A percentile compares a stretch with the other conserved stretches of the same genome.
Evolutionary conservation across 1,139 yeast species (phyloP).

Genomic region (Zygoascus meyerae): DNA sequence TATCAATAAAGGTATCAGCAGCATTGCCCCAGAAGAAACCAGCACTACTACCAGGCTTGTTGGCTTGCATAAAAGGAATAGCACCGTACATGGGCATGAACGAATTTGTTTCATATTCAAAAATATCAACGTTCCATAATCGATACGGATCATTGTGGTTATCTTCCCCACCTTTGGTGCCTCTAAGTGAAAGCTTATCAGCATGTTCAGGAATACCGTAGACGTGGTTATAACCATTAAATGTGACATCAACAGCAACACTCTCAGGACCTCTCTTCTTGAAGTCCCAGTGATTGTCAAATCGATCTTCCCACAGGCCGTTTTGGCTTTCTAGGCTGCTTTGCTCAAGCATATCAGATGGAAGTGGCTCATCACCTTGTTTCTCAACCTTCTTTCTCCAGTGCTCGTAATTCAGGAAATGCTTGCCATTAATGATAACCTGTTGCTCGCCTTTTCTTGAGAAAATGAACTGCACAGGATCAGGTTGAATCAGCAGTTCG

Average conservation of each 20-base stretch:
- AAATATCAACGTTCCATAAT: conserved; percentile 85
- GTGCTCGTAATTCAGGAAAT: conserved; percentile 75
- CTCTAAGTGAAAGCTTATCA: conserved; percentile 64
- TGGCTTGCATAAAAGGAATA: conserved; percentile 79
- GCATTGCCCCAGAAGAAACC: conserved; percentile 90
- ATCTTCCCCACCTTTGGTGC: conserved; percentile 44
- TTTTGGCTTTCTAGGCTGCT: conserved; percentile 26
- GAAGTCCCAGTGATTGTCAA: conserved; percentile 51
- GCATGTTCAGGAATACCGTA: conserved; percentile 97
- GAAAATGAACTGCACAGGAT: conserved; percentile 52
- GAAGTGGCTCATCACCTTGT: conserved; percentile 15
- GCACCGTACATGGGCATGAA: conserved; percentile 92
- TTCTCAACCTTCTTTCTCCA: conserved; percentile 40
- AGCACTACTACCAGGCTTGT: conserved; percentile 50
- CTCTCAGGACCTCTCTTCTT: conserved; percentile 88
- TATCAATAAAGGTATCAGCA: conserved; percentile 88
- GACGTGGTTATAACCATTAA: conserved; percentile 54
- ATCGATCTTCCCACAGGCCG: conserved; percentile 34
- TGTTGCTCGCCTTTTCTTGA: conserved; percentile 42
- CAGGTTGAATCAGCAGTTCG: conserved; percentile 39
- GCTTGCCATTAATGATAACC: conserved; percentile 59
- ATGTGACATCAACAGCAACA: conserved; percentile 68
- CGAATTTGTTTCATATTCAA: conserved; percentile 81
- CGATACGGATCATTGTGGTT: conserved; percentile 67
- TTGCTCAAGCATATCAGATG: conserved; percentile 13